Percentiles rank a stretch among this genome's conserved stretches.
Evolutionary conservation across 108 stramenopile genomes (phyloP).

Genomic region (Chaetoceros muelleri): DNA sequence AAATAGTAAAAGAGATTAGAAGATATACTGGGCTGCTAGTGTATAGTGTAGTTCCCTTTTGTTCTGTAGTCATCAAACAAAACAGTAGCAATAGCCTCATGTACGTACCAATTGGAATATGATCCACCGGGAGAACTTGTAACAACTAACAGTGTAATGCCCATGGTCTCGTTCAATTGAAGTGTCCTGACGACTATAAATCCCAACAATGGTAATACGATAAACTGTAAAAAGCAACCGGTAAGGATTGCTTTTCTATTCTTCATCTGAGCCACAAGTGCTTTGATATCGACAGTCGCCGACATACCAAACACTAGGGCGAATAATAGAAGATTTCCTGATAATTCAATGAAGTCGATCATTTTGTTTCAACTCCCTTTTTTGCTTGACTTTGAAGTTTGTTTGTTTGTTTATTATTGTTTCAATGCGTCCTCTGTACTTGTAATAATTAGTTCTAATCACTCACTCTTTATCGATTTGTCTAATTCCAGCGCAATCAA

Average conservation of each 20-base stretch:
- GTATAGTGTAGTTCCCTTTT: neutral
- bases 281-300: slow-evolving; percentile 52
- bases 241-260: slow-evolving; percentile 40
- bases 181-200: slow-evolving; percentile 47
- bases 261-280: slow-evolving; percentile 32
- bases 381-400: no score
- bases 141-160: slow-evolving; percentile 63
- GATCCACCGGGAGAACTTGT: slow-evolving; percentile 67
- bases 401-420: no score
- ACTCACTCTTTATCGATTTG: no score
- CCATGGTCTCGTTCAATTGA: slow-evolving; percentile 30
- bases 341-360: neutral
- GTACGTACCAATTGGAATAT: slow-evolving; percentile 59
- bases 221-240: slow-evolving; percentile 39
- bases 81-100: neutral
- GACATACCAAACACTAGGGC: slow-evolving; percentile 65
- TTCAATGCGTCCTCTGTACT: no score
- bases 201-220: slow-evolving; percentile 69
- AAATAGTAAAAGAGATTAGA: neutral
- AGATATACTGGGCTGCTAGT: neutral
- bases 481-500: no score
- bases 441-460: no score
- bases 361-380: no score
- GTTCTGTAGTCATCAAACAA: neutral
- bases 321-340: slow-evolving; percentile 37